Conservation (phyloP, 352 stramenopile species). For the Globisporangium splendens region DNA sequence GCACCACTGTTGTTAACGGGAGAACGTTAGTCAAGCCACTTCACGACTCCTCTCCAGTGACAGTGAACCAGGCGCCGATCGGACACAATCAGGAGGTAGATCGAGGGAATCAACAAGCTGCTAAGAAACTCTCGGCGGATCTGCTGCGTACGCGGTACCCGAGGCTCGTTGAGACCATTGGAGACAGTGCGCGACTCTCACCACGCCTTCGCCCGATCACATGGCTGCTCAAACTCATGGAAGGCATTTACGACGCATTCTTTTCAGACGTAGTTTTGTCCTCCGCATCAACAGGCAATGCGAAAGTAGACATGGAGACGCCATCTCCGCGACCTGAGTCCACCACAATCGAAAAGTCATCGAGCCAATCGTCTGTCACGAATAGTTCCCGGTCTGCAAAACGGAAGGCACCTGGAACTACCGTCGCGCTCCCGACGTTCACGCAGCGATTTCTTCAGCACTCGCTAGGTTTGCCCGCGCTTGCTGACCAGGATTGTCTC, state of each 20-base stretch:
- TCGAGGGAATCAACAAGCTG: slow-evolving; percentile 1
- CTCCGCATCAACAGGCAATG: slow-evolving; percentile 1
- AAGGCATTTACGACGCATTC: slow-evolving; percentile 63
- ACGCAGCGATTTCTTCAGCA: slow-evolving; percentile 46
- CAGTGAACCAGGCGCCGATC: neutral
- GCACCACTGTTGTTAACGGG: neutral
- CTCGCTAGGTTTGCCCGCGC: slow-evolving; percentile 37
- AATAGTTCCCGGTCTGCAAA: too few relatives aligned
- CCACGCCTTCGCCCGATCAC: slow-evolving; percentile 44
- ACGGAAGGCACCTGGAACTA: too few relatives aligned
- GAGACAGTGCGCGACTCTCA: slow-evolving; percentile 9
- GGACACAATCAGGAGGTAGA: slow-evolving; percentile 13
- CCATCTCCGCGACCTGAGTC: slow-evolving; percentile 4
- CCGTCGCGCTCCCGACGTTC: slow-evolving; percentile 59
- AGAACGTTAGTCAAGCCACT: slow-evolving; percentile 2
- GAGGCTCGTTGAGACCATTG: slow-evolving; percentile 39
- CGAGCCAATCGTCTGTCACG: neutral
- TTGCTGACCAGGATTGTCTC: slow-evolving; percentile 70
- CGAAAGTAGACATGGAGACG: neutral
- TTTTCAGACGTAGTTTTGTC: slow-evolving; percentile 23
- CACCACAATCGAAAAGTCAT: neutral
- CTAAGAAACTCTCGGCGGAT: slow-evolving; percentile 19
- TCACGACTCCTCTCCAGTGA: neutral
- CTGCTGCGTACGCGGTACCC: slow-evolving; percentile 48
- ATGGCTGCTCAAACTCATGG: slow-evolving; percentile 62